Base-by-base conservation (phyloP, 108 stramenopile genomes). In the Cyclotella kingstonii region DNA sequence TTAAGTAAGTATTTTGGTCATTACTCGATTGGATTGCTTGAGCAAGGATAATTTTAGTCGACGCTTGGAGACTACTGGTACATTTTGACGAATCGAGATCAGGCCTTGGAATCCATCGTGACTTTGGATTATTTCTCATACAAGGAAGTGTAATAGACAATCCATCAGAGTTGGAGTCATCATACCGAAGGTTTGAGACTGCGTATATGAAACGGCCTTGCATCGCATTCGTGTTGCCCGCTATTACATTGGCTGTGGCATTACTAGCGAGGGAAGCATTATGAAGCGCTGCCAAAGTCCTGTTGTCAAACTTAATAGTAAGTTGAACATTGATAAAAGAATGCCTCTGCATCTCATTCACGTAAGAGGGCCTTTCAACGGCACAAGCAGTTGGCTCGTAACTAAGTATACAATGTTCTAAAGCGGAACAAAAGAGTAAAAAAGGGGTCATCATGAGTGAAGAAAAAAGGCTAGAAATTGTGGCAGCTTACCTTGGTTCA, bases 321-420 rank as follows among this genome's bases (percentile, higher is more conserved):
- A 60, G 48, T 52, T 65, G 55, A n/a, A 65, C 72, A 59, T 73
- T 63, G 7, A 65, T 30, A 1, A 60, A 15, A 0, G 57, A 30
- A 21, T 53, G 49, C 19, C 51, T 28, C 8, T 60, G 42, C 17
- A 18, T 44, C 18, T 29, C 58, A 17, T 43, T 28, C 25, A 46
- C 30, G 5, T 59, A 33, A 15, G 9, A 22, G 21, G 62, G 42
- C 42, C 58, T 33, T 30, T 64, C 63, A 0, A 54, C 63, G 38
- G 54, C 58, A 35, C 73, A 75, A 1, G 53, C 60, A 63, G 63
- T 70, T 1, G 38, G 44, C n/a, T 75, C 73, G 33, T 63, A 70
- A 38, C 39, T 49, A 30, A 75, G 53, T 4, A 68, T 61, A 22
- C 73, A 75, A n/a, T 46, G 22, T 3, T 75, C 73, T 23, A 33